Conservation (phyloP, 2,329 filamentous ascomycete genomes). For the Monosporascus sp. region DNA sequence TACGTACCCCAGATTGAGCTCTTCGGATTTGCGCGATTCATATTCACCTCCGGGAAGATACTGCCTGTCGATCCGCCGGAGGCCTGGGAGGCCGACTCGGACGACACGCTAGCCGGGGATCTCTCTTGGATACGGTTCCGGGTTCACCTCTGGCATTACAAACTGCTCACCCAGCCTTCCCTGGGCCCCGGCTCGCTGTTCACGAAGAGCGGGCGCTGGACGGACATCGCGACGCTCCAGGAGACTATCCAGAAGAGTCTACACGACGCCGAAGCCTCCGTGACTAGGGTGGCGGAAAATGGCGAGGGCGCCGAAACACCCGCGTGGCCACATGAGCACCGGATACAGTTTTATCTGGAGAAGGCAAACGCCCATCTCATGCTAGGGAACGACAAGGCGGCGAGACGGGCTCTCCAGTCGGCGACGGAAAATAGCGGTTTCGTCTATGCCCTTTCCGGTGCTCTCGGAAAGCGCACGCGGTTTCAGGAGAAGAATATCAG, state of each 20-base stretch:
- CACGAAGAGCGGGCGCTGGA: constrained; percentile 53
- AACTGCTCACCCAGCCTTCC: constrained; percentile 53
- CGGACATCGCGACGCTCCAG: constrained; percentile 52
- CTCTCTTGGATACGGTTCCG: constrained; percentile 62
- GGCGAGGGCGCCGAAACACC: constrained; percentile 23
- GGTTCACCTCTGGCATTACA: constrained; percentile 65
- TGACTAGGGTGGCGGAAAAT: constrained; percentile 3
- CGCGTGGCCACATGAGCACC: constrained; percentile 42
- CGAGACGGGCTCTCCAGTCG: constrained; percentile 62
- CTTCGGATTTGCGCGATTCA: constrained; percentile 63
- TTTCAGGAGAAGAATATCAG: constrained; percentile 77
- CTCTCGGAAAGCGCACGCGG: constrained; percentile 77
- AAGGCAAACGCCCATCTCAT: constrained; percentile 78
- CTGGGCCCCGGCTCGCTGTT: constrained; percentile 50
- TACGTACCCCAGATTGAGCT: constrained; percentile 81
- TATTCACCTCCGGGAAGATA: constrained; percentile 36
- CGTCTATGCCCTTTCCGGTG: constrained; percentile 76
- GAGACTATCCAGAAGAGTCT: constrained; percentile 41
- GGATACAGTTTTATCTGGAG: constrained; percentile 72
- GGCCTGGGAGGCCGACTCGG: constrained; percentile 26
- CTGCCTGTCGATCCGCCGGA: constrained; percentile 12
- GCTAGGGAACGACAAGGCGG: constrained; percentile 74
- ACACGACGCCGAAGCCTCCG: constrained; percentile 31
- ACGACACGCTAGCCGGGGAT: constrained; percentile 28
- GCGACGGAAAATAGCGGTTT: constrained; percentile 67